These are phyloP conservation scores for Trichoderma erinaceum DNA, from an alignment of 495 filamentous ascomycete genomes.

Conservation along the genomic window DNA sequence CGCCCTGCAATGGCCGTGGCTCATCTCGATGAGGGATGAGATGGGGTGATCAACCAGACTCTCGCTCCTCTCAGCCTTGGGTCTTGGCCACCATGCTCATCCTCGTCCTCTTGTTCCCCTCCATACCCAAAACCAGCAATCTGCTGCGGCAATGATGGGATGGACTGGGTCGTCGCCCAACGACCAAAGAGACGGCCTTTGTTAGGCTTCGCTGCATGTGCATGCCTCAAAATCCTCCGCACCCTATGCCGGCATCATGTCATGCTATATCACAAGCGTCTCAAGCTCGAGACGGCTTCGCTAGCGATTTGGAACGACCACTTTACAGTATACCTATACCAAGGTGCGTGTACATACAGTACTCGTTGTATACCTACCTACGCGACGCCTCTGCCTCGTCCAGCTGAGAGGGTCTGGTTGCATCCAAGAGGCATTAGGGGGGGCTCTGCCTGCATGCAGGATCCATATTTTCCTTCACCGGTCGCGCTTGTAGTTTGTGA, in stretches of 20 bases:
- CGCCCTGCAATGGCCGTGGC: not conserved
- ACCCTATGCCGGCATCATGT: not conserved
- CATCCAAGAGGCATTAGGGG: not conserved
- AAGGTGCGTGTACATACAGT: too few relatives aligned
- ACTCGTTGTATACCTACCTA: too few relatives aligned
- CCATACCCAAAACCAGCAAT: not conserved
- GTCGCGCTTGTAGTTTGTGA: slow-evolving; percentile 8
- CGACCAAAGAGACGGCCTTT: not conserved
- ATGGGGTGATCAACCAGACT: not conserved
- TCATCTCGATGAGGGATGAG: not conserved
- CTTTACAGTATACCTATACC: too few relatives aligned
- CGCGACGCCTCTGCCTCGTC: slow-evolving; percentile 2
- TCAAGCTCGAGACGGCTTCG: not conserved
- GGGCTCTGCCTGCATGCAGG: slow-evolving; percentile 10
- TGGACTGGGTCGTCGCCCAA: too few relatives aligned
- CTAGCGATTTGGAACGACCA: not conserved
- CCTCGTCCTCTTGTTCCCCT: not conserved
- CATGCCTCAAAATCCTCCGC: not conserved
- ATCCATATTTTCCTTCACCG: slow-evolving; percentile 12
- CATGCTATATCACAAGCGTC: not conserved
- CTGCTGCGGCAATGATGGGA: not conserved
- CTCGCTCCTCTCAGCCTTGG: not conserved
- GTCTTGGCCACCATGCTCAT: not conserved
- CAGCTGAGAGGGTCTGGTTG: slow-evolving; percentile 10
- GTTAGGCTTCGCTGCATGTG: slow-evolving; percentile 7